Evolutionary conservation across 768 basidiomycete genomes (phyloP), one percentile per base, ranked within the genome.

Genomic region (Multifurca ochricompacta): DNA sequence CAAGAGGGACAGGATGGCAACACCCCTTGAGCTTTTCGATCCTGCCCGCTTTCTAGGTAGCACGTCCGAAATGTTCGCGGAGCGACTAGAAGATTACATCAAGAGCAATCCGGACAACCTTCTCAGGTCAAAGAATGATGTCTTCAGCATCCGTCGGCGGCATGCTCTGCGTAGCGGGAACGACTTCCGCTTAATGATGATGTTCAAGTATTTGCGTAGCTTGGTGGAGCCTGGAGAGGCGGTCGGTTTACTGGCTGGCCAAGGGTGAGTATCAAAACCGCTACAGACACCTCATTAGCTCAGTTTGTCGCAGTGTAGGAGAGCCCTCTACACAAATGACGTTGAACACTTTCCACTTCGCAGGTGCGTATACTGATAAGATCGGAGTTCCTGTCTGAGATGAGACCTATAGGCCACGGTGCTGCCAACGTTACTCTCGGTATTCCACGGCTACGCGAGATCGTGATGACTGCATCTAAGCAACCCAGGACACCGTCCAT

Each of bases 261-360:
- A 99, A 75, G 91, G 94, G 95, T 94, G 69, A 59, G 80, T 21
- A 14, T 13, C 3, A 18, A 25, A 18, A 25, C 58, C n/a, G n/a
- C 50, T 14, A 7, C 27, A 19, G 10, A 27, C 23, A 13, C 14
- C 7, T 18, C n/a, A 18, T 40, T 32, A 31, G 37, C 37, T 51
- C 43, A 48, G 49, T 31, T 6, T 8, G 31, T 44, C 49, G 7
- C 56, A 98, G 96, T 71, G 82, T 99, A 39, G 96, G 96, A 48
- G 96, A 99, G 69, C 96, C 96, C 4, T 99, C 96, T 14, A 99
- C 96, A 0, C 96, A 99, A 68, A 99, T 99, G 96, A 99, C 96
- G 8, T 73, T 99, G 59, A 99, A 99, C 68, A 99, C 96, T 11
- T 99, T 99, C 81, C 96, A 99, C 74, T 94, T 99, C 65, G 96